Base-by-base conservation (phyloP, 441 rosid species). In the Melastoma candidum region DNA sequence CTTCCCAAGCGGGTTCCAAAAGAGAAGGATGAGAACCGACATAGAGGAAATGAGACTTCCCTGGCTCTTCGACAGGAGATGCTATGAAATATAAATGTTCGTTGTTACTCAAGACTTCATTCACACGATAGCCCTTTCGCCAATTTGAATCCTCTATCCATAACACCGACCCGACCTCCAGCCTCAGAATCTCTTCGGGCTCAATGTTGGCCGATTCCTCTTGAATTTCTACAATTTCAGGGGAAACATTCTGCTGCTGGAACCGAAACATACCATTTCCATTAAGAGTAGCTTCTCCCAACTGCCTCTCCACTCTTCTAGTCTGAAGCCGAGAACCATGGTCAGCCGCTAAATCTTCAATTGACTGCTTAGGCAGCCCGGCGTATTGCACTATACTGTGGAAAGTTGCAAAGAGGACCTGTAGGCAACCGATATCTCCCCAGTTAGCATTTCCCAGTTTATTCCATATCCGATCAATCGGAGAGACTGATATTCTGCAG, bases 1-100 rank as follows among this genome's bases (percentile, higher is more conserved):
- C 84, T 71, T 79, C 84, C 84, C 83, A 82, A 24, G 78, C 77
- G 10, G 83, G 79, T 63, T 80, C 90, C 12, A 82, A 74, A 57
- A 74, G 74, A 36, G 80, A 77, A 7, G 84, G 82, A 63, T 77
- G 82, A n/a, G 82, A 76, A 46, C 85, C 82, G n/a, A 77, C 76
- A 32, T 79, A 76, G 50, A 77, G 64, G 61, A 68, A 64, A 64
- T 76, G 63, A 41, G 70, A 57, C 59, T 74, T 67, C 0, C 58
- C 41, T 1, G 79, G 81, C 56, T 56, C 44, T 53, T 76, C 82
- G 26, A 64, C 49, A 11, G 74, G 71, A 26, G 71, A 52, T 13
- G 79, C 81, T 53, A 46, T 61, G 45, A 72, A 80, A 11, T 76
- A 73, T 58, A 69, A 72, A 46, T 63, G 55, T 62, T 71, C 69